Base-by-base conservation (phyloP, 805 yeast genomes). In the Suhomyces vadensis region DNA sequence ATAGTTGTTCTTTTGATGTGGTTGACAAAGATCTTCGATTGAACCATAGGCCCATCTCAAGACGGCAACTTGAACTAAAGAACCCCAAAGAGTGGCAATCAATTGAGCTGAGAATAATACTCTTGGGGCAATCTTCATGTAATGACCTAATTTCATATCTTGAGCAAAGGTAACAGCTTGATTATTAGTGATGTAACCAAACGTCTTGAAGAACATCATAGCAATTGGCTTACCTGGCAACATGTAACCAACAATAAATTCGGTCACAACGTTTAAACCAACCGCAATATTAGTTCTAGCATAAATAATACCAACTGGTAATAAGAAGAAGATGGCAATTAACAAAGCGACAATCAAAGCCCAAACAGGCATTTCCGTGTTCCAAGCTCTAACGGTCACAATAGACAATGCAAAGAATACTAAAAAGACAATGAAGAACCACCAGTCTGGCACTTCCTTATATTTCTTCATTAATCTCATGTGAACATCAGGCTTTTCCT, bases 381-480 rank as follows among this genome's bases (percentile, higher is more conserved):
- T 39, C 73, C 74, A 69, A 33, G 53, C 64, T 54, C 66, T 55
- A 46, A 69, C 55, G 24, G 74, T 65, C 21, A 61, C 73, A 43
- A 71, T 59, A 10, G 75, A 57, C 42, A 68, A 44, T 14, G 61
- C 74, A 50, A 70, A 61, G 46, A 63, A 57, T 40, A 58, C 45
- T 22, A 58, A 48, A 37, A 51, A 48, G 27, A 58, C 55, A 35
- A 65, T 42, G 3, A 43, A 50, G 46, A 54, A 71, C 76, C 76
- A 71, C 76, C 76, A 71, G 44, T 70, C 74, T 33, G 76, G 76
- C 9, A 66, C 65, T 55, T 63, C 66, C 42, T 58, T 65, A 52
- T 54, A 71, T 47, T 67, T 67, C 33, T 49, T 64, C 84, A 83
- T 82, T 47, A 82, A 71, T 48, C 82, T 68, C 63, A 68, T 68